phyloP scores from a whole-genome alignment of 176 grass and related monocot species.

The Secale cereale region DNA sequence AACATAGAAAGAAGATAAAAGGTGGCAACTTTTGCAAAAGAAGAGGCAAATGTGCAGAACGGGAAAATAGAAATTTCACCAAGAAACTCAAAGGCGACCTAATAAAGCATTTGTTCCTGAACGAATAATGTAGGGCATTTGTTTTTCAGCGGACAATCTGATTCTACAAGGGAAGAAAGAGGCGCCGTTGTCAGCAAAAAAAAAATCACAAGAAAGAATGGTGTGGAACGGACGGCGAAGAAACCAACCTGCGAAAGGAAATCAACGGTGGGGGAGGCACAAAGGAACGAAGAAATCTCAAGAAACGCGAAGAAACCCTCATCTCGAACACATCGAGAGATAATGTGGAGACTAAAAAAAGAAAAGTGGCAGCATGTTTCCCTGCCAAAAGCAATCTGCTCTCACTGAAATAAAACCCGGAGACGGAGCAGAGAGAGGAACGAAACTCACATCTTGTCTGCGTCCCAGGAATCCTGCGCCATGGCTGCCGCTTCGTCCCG shows the following conservation, averaged over 20 bases:
- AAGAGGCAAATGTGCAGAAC: conserved; percentile 5
- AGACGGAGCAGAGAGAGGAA: not conserved
- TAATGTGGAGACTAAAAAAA: conserved; percentile 7
- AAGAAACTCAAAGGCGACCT: not conserved
- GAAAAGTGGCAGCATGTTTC: not conserved
- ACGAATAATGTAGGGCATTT: not conserved
- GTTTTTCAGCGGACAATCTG: not conserved
- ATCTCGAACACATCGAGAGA: not conserved
- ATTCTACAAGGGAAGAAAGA: not conserved
- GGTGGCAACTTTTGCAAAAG: conserved; percentile 11
- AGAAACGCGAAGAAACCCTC: not conserved
- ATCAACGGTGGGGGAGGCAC: not conserved
- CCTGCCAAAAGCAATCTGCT: conserved; percentile 12
- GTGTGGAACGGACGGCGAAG: not conserved
- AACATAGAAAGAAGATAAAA: not conserved
- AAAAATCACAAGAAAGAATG: not conserved
- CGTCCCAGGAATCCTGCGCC: conserved; percentile 57
- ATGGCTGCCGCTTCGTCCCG: conserved; percentile 18
- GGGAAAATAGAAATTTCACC: conserved; percentile 18
- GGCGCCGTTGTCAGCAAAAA: not conserved
- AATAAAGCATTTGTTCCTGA: not conserved
- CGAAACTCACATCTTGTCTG: conserved; percentile 64
- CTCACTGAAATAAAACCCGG: not conserved
- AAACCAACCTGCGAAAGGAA: not conserved
- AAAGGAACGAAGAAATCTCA: not conserved